Conservation (phyloP, 306 rosid species). For the Prunus mume region DNA sequence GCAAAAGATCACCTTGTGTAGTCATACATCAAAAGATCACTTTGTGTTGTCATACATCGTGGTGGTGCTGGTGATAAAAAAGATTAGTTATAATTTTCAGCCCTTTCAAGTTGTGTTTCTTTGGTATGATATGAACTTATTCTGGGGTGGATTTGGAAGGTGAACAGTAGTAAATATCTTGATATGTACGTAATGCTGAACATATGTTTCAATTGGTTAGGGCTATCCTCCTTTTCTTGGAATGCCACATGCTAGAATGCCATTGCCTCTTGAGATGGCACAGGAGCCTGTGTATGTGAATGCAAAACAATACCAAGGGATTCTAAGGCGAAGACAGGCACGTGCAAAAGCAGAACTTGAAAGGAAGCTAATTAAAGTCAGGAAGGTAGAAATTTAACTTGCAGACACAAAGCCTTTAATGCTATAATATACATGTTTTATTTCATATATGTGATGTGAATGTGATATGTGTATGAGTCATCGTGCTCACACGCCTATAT, state of each 20-base stretch:
- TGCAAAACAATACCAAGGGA: conserved; percentile 97
- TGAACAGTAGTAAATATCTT: not conserved
- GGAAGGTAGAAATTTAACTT: conserved; percentile 62
- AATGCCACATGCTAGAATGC: conserved; percentile 93
- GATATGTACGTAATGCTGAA: not conserved
- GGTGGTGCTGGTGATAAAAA: not conserved
- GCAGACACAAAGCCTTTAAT: not conserved
- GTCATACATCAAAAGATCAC: not conserved
- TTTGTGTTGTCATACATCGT: not conserved
- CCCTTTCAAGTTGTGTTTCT: not conserved
- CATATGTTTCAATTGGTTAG: conserved; percentile 32
- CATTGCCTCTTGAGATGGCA: conserved; percentile 93
- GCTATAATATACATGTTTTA: not conserved
- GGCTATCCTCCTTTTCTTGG: conserved; percentile 84
- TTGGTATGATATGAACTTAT: not conserved
- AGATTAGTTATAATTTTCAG: not conserved
- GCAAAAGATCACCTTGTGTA: not conserved
- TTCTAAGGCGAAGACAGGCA: conserved; percentile 92
- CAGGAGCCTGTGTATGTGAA: conserved; percentile 98
- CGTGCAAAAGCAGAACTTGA: conserved; percentile 97
- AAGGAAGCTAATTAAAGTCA: conserved; percentile 76
- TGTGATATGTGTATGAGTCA: not conserved
- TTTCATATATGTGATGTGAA: not conserved
- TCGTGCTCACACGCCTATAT: not conserved
- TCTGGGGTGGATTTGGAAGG: not conserved